These are phyloP conservation scores for Sonneratia caseolaris DNA, from an alignment of 345 rosid species.

Conservation along the genomic window DNA sequence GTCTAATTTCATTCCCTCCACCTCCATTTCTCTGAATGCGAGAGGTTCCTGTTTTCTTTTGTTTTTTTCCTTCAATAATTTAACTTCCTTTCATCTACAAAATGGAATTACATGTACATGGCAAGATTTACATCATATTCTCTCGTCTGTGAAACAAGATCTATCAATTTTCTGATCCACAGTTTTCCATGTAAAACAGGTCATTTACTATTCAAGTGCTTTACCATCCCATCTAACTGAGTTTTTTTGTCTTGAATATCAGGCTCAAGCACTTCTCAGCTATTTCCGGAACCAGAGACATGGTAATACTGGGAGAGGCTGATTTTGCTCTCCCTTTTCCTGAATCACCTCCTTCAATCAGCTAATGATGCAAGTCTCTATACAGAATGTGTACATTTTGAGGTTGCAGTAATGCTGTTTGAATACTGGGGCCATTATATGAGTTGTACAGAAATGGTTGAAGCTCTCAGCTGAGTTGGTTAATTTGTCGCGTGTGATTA, in stretches of 20 bases:
- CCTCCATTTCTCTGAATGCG: background rate
- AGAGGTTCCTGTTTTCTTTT: background rate
- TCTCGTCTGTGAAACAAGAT: background rate
- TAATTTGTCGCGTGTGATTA: constrained; percentile 1
- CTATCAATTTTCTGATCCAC: background rate
- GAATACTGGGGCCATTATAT: constrained; percentile 19
- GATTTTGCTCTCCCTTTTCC: constrained; percentile 13
- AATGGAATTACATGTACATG: no score
- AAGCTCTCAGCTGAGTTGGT: constrained; percentile 3
- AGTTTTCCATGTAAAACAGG: background rate
- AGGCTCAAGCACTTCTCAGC: constrained; percentile 84
- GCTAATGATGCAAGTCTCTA: constrained; percentile 14
- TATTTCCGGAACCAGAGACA: constrained; percentile 71
- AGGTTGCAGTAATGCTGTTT: constrained; percentile 24
- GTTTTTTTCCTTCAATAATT: no score
- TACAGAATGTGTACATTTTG: constrained; percentile 32
- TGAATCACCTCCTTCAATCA: constrained; percentile 8
- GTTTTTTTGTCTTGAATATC: constrained; percentile 15
- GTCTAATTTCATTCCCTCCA: background rate
- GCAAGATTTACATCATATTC: no score
- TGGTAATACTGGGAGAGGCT: constrained; percentile 57
- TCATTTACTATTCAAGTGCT: background rate
- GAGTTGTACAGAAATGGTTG: constrained; percentile 22
- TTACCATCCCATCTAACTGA: background rate
- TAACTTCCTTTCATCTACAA: no score